phyloP scores from a whole-genome alignment of 179 eudicot species.

The Vitellaria paradoxa region DNA sequence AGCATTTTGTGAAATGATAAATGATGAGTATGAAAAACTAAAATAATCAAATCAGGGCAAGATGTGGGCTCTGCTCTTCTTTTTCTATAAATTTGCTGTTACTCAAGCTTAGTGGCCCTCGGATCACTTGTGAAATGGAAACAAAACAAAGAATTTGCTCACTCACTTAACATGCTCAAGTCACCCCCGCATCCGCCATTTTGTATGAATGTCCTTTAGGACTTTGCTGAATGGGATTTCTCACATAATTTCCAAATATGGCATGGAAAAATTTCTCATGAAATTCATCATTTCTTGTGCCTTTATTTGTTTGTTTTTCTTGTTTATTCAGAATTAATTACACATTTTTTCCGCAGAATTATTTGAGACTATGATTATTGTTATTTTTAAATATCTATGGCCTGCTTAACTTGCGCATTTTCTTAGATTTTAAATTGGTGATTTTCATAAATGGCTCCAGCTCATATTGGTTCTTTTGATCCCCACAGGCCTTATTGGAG shows the following conservation, averaged over 20 bases:
- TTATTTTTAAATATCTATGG: background rate
- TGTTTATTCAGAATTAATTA: background rate
- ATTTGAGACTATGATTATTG: too few species aligned
- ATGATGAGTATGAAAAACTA: too few species aligned
- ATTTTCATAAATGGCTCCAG: constrained; percentile 7
- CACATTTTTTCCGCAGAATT: too few species aligned
- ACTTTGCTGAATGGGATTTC: background rate
- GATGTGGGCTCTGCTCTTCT: background rate
- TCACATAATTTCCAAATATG: background rate
- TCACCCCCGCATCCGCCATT: background rate
- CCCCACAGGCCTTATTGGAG: constrained; percentile 94
- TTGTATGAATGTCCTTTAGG: background rate
- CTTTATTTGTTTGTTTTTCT: background rate
- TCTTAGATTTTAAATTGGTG: background rate
- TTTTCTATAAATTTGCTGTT: background rate
- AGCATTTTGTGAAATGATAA: too few species aligned
- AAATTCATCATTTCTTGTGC: background rate
- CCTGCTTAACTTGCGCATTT: background rate
- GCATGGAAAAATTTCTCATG: background rate
- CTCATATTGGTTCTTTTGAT: constrained; percentile 16
- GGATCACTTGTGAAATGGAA: background rate
- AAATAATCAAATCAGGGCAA: background rate
- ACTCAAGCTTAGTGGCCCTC: background rate
- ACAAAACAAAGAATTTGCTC: background rate
- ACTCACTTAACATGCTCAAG: background rate